These are phyloP conservation scores for Pleurotus eryngii DNA, from an alignment of 768 basidiomycete genomes.

Conservation along the genomic window DNA sequence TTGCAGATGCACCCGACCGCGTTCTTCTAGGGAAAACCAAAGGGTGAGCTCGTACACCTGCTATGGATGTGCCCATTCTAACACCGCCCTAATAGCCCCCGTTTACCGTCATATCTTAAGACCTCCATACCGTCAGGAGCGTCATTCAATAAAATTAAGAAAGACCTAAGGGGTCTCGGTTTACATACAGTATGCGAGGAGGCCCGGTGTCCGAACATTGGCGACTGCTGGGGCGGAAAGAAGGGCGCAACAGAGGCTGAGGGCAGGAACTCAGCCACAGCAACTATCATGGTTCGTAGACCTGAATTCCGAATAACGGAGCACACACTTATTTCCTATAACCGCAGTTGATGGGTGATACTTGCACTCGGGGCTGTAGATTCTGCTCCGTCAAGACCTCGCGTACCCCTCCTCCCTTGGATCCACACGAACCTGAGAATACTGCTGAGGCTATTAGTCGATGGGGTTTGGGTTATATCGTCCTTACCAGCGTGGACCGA, in stretches of 20 bases:
- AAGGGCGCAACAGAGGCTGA: constrained; percentile 61
- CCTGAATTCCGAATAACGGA: no score
- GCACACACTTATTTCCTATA: background rate
- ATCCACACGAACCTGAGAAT: constrained; percentile 95
- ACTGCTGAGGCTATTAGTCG: constrained; percentile 97
- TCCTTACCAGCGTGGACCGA: constrained; percentile 93
- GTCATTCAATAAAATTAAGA: constrained; percentile 91
- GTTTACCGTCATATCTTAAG: constrained; percentile 85
- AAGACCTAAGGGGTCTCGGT: constrained; percentile 85
- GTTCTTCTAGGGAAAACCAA: constrained; percentile 71
- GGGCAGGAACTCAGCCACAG: constrained; percentile 82
- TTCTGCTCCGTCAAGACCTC: constrained; percentile 99
- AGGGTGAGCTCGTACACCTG: constrained; percentile 42
- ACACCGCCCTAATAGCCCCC: constrained; percentile 49
- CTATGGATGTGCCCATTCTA: background rate
- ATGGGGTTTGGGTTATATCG: constrained; percentile 98
- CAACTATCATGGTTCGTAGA: constrained; percentile 89
- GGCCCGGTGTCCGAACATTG: constrained; percentile 97
- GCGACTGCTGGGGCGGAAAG: constrained; percentile 98
- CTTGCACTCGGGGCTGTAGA: constrained; percentile 95
- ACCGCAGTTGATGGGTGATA: constrained; percentile 93
- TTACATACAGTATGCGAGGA: constrained; percentile 99
- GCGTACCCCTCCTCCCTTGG: constrained; percentile 80
- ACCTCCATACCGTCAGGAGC: constrained; percentile 87
- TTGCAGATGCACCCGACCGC: constrained; percentile 55